Base-by-base conservation (phyloP, 2,329 filamentous ascomycete genomes). In the Colletotrichum somersetense region DNA sequence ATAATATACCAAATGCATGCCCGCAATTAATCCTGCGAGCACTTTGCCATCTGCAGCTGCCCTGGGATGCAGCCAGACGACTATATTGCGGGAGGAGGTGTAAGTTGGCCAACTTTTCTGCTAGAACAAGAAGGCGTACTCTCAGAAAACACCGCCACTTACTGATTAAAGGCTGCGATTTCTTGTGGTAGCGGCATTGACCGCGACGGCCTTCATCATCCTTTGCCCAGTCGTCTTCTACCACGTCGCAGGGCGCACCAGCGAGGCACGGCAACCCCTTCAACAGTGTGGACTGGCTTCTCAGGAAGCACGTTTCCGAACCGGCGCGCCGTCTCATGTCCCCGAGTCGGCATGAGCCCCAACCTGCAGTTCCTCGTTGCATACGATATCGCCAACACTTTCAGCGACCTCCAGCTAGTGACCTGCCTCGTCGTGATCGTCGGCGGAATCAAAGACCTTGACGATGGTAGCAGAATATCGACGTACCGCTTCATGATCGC, bases 391-490 rank as follows among this genome's bases (percentile, higher is more conserved):
- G 76, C 75, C 55, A 57, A 73, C 33, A 66, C 72, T n/a, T 69
- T 77, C 5, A 72, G 66, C 66, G 77, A 78, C 67, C 74, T 75
- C 42, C 77, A 78, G 42, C 74, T 78, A 3, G 75, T 77, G 33
- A 76, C 76, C 0, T 76, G 76, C 33, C 66, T 75, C 46, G 76
- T 75, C 2, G 50, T 76, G 18, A 61, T 77, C 14, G 58, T 74
- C 0, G 74, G 73, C 1, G 75, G 66, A 0, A 35, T 78, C 20
- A 72, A 62, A 18, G 70, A 73, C 52, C 65, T 76, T 2, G n/a
- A 33, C 18, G 66, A 76, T 16, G 65, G 69, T 30, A 61, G 57
- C 2, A 26, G 26, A 3, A 74, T 78, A 52, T 75, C 74, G 2
- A 66, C 75, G 14, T 78, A 78, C 58, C 77, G 78, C 55, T 75